phyloP scores from a whole-genome alignment of 2,329 filamentous ascomycete genomes.

The Apiospora pterosperma region DNA sequence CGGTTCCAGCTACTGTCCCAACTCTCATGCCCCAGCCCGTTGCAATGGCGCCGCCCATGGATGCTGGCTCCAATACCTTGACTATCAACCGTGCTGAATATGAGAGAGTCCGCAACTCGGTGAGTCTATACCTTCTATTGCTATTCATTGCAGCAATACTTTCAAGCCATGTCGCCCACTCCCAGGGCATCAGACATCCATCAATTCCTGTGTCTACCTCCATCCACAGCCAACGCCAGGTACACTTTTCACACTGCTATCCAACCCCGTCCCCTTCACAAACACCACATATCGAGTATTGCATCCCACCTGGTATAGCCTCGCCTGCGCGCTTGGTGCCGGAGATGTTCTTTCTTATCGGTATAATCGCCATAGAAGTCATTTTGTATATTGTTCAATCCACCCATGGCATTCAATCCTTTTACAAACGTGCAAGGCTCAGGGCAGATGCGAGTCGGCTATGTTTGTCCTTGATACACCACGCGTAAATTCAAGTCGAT shows the following conservation, averaged over 20 bases:
- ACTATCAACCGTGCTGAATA: conserved; percentile 64
- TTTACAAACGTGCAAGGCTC: neutral
- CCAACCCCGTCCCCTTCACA: neutral
- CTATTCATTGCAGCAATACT: neutral
- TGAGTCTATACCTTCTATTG: conserved; percentile 45
- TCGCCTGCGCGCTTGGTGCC: neutral
- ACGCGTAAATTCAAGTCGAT: neutral
- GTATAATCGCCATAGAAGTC: neutral
- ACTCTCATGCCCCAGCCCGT: conserved; percentile 11
- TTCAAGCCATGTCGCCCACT: neutral
- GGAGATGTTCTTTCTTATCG: neutral
- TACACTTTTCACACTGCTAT: neutral
- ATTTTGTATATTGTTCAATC: neutral
- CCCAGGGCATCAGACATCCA: neutral
- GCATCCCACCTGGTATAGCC: neutral
- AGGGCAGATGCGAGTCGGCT: neutral
- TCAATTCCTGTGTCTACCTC: neutral
- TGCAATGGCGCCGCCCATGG: neutral
- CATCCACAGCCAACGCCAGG: neutral
- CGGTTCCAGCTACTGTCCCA: neutral
- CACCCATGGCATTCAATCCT: neutral
- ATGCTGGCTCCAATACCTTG: conserved; percentile 8
- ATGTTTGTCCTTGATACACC: neutral
- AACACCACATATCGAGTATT: neutral
- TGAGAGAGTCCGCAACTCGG: conserved; percentile 74